phyloP scores from a whole-genome alignment of 2,329 filamentous ascomycete species.

The Hymenoscyphus occultus region DNA sequence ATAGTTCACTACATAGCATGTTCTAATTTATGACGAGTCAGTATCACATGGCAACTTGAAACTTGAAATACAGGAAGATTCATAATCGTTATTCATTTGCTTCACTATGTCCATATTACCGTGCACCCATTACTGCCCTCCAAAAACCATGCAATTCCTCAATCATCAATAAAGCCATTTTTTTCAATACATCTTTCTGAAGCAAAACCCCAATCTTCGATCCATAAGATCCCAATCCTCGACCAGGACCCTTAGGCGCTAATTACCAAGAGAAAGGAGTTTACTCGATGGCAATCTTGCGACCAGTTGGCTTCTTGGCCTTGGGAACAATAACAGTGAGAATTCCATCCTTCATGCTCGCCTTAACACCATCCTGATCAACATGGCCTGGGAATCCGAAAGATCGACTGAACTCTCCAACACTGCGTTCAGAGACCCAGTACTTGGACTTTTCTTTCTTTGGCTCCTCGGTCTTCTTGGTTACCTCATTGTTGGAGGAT shows the following conservation, averaged over 20 bases:
- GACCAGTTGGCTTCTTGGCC: conserved; percentile 55
- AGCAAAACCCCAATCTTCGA: neutral
- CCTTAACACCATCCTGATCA: conserved; percentile 59
- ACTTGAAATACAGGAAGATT: too few relatives aligned
- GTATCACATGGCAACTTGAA: too few relatives aligned
- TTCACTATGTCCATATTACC: neutral
- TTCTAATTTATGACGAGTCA: too few relatives aligned
- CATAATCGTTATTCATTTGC: neutral
- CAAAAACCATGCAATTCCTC: neutral
- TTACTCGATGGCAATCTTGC: conserved; percentile 50
- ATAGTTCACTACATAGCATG: too few relatives aligned
- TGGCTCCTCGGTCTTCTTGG: conserved; percentile 52
- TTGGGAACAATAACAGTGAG: conserved; percentile 64
- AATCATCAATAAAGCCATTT: neutral
- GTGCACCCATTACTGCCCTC: neutral
- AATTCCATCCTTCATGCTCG: conserved; percentile 63
- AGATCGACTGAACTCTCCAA: conserved; percentile 65
- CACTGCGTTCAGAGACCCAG: conserved; percentile 66
- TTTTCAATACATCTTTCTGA: neutral
- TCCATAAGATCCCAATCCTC: neutral
- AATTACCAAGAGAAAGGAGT: neutral
- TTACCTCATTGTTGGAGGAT: conserved; percentile 3
- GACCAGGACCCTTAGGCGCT: neutral
- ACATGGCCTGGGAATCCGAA: conserved; percentile 66
- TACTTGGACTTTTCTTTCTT: conserved; percentile 49